Evolutionary conservation across 371 early-diverging fungal genomes (phyloP).

Genomic region (Mucor ambiguus): DNA sequence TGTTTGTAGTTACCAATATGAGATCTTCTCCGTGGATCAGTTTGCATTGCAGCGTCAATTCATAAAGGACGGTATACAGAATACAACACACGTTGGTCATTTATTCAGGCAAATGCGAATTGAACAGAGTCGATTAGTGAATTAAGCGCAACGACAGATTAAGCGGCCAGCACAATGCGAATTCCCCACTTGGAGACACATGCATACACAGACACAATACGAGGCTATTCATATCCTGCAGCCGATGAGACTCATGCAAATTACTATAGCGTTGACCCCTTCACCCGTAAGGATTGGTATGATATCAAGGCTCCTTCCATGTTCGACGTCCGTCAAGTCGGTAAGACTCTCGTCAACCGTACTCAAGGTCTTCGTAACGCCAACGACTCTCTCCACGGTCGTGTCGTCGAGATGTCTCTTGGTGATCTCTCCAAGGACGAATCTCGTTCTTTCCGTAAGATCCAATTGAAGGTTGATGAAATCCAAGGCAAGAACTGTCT

Average conservation of each 20-base stretch:
- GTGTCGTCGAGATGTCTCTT: slow-evolving; percentile 96
- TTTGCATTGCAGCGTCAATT: neutral
- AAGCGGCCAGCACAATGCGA: neutral
- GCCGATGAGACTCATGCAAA: neutral
- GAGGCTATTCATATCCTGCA: neutral
- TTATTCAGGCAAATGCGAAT: neutral
- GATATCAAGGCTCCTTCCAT: slow-evolving; percentile 98
- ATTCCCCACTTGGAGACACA: neutral
- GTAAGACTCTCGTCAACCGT: slow-evolving; percentile 99
- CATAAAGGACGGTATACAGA: neutral
- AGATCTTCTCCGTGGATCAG: neutral
- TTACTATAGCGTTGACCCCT: slow-evolving; percentile 82
- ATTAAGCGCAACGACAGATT: neutral
- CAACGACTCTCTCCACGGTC: slow-evolving; percentile 92
- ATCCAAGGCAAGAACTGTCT: slow-evolving; percentile 98
- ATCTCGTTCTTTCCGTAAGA: slow-evolving; percentile 97
- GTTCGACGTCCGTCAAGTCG: slow-evolving; percentile 91
- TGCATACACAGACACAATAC: neutral
- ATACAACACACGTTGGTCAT: neutral
- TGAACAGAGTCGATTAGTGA: neutral
- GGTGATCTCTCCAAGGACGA: slow-evolving; percentile 98
- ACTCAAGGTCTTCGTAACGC: slow-evolving; percentile 96
- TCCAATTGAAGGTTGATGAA: slow-evolving; percentile 98
- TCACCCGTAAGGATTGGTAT: slow-evolving; percentile 99
- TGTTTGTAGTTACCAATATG: neutral